A percentile compares a stretch with the other conserved stretches of the same genome.
These are phyloP conservation scores for Barnettozyma pratensis DNA, from an alignment of 805 yeast species.

Conservation along the genomic window DNA sequence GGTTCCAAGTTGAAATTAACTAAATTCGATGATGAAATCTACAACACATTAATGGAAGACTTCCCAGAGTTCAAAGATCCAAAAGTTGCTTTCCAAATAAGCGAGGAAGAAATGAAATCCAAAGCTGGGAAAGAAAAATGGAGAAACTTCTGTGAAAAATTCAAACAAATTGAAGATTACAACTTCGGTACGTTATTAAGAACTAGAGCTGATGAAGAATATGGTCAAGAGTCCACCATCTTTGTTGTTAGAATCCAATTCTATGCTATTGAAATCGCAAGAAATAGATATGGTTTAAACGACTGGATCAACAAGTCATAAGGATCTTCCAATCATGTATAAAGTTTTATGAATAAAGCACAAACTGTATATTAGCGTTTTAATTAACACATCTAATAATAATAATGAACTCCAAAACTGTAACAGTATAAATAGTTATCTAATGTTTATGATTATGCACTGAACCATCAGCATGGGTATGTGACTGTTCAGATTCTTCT, in stretches of 20 bases:
- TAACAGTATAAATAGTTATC: not conserved
- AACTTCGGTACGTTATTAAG: constrained; percentile 94
- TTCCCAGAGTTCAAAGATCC: constrained; percentile 87
- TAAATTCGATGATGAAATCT: constrained; percentile 66
- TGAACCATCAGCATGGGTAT: constrained; percentile 24
- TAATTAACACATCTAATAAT: not conserved
- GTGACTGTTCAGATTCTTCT: constrained; percentile 15
- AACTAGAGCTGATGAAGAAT: constrained; percentile 64
- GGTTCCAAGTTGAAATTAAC: constrained; percentile 79
- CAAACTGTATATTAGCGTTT: constrained; percentile 3
- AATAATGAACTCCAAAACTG: not conserved
- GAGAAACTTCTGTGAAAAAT: constrained; percentile 81
- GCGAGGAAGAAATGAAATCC: constrained; percentile 80
- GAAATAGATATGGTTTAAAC: constrained; percentile 86
- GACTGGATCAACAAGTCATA: constrained; percentile 60
- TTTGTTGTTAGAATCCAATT: constrained; percentile 93
- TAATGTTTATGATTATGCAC: constrained; percentile 25
- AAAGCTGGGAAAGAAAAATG: constrained; percentile 78
- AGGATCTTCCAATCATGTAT: constrained; percentile 26
- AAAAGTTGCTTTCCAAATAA: constrained; percentile 48
- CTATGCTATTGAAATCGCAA: constrained; percentile 88
- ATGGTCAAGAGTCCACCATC: constrained; percentile 76
- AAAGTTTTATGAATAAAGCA: not conserved
- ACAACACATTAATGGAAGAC: constrained; percentile 49
- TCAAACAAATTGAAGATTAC: constrained; percentile 84